Conservation (phyloP, 2,329 filamentous ascomycete genomes). For the Cercospora berteroae region DNA sequence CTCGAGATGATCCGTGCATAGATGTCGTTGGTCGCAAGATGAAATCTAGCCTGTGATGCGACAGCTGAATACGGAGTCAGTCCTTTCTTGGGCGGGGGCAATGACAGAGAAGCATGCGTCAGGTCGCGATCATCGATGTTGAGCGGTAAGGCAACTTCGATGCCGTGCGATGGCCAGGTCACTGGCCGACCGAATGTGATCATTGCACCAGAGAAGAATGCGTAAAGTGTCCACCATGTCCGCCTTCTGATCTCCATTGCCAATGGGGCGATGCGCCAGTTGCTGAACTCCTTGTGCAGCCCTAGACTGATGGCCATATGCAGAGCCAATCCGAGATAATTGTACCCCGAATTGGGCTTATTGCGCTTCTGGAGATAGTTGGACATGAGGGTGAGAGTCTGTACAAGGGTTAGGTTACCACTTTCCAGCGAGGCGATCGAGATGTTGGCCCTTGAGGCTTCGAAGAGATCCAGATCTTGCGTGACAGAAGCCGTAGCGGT, state of each 20-base stretch:
- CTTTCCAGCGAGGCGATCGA: constrained; percentile 50
- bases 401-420: constrained; percentile 51
- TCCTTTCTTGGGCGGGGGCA: constrained; percentile 20
- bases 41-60: constrained; percentile 47
- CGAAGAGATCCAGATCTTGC: constrained; percentile 45
- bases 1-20: constrained; percentile 50
- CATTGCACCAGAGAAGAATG: constrained; percentile 51
- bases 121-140: constrained; percentile 49
- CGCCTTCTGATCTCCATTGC: constrained; percentile 38
- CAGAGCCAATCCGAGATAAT: constrained; percentile 50
- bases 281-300: constrained; percentile 52
- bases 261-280: constrained; percentile 47
- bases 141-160: constrained; percentile 45
- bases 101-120: constrained; percentile 33
- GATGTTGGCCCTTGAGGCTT: constrained; percentile 48
- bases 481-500: constrained; percentile 39
- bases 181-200: constrained; percentile 53
- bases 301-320: constrained; percentile 52
- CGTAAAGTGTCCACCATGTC: constrained; percentile 43
- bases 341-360: constrained; percentile 53
- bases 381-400: constrained; percentile 48
- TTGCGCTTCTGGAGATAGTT: constrained; percentile 53
- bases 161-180: constrained; percentile 45
- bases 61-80: constrained; percentile 49
- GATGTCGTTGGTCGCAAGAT: constrained; percentile 46